Percentiles rank a stretch among this genome's conserved stretches.
These are phyloP conservation scores for Elsinoe perseae DNA, from an alignment of 2,329 filamentous ascomycete species.

Conservation along the genomic window DNA sequence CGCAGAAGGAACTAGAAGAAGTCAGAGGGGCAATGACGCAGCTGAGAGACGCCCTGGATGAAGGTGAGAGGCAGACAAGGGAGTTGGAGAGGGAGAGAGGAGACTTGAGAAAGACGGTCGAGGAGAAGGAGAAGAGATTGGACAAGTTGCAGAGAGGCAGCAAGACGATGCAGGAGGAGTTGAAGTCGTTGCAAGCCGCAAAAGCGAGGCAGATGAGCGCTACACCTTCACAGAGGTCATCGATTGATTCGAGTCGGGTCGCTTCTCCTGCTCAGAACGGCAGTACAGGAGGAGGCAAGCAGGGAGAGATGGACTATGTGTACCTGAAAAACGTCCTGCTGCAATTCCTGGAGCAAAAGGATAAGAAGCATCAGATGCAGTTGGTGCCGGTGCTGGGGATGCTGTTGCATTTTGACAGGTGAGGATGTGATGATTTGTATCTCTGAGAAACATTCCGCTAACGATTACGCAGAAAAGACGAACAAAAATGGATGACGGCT, in stretches of 20 bases:
- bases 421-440: slow-evolving; percentile 32
- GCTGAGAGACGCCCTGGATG: slow-evolving; percentile 72
- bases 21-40: slow-evolving; percentile 68
- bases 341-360: slow-evolving; percentile 74
- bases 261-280: slow-evolving; percentile 38
- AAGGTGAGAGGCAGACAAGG: slow-evolving; percentile 73
- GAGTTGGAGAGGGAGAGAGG: slow-evolving; percentile 76
- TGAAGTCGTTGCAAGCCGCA: slow-evolving; percentile 41
- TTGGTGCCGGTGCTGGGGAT: slow-evolving; percentile 70
- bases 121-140: slow-evolving; percentile 67
- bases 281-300: slow-evolving; percentile 21
- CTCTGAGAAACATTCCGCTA: slow-evolving; percentile 22
- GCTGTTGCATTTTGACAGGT: slow-evolving; percentile 70
- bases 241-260: slow-evolving; percentile 48
- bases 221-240: slow-evolving; percentile 47
- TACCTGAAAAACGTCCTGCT: slow-evolving; percentile 76
- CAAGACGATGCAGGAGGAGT: slow-evolving; percentile 53
- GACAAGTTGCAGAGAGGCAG: slow-evolving; percentile 70
- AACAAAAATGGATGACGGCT: slow-evolving; percentile 78
- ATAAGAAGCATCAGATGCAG: slow-evolving; percentile 66
- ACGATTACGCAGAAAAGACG: slow-evolving; percentile 52
- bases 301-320: slow-evolving; percentile 46
- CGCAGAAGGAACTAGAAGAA: slow-evolving; percentile 66
- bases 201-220: slow-evolving; percentile 33
- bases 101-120: slow-evolving; percentile 66